Evolutionary conservation across 441 rosid species (phyloP).

Genomic region (Manihot esculenta): DNA sequence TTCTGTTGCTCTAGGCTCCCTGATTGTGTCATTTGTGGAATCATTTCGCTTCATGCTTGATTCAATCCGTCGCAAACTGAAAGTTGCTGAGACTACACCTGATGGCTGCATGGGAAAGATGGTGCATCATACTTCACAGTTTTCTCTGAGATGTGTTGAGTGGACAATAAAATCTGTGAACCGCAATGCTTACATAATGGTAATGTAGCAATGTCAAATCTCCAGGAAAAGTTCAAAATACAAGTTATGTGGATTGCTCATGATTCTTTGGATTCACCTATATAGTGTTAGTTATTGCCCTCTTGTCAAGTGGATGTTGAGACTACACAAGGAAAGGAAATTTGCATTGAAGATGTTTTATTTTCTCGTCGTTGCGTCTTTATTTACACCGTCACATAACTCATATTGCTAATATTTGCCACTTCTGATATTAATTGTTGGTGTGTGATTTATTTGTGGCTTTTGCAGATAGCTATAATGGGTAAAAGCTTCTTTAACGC

Average conservation of each 20-base stretch:
- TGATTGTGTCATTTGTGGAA: constrained; percentile 83
- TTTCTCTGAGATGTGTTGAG: constrained; percentile 59
- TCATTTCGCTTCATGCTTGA: constrained; percentile 89
- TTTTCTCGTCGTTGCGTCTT: too few relatives aligned
- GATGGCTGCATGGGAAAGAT: constrained; percentile 66
- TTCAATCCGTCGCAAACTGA: constrained; percentile 73
- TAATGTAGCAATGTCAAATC: constrained; percentile 24
- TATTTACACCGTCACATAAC: too few relatives aligned
- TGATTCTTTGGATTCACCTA: too few relatives aligned
- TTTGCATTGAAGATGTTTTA: too few relatives aligned
- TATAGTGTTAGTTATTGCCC: too few relatives aligned
- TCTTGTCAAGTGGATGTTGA: too few relatives aligned
- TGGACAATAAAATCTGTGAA: constrained; percentile 86
- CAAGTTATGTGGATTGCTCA: too few relatives aligned
- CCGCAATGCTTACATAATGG: constrained; percentile 98
- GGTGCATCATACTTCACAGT: constrained; percentile 56
- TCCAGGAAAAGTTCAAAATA: background rate
- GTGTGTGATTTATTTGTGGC: constrained; percentile 13
- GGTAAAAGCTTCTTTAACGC: constrained; percentile 92
- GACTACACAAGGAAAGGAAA: too few relatives aligned
- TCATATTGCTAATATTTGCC: background rate
- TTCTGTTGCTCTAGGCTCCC: constrained; percentile 93
- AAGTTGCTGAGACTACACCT: constrained; percentile 51
- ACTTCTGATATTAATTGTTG: constrained; percentile 3
- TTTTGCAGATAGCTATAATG: constrained; percentile 77